phyloP scores from a whole-genome alignment of 2,329 filamentous ascomycete species.

The Daldinia sp. region DNA sequence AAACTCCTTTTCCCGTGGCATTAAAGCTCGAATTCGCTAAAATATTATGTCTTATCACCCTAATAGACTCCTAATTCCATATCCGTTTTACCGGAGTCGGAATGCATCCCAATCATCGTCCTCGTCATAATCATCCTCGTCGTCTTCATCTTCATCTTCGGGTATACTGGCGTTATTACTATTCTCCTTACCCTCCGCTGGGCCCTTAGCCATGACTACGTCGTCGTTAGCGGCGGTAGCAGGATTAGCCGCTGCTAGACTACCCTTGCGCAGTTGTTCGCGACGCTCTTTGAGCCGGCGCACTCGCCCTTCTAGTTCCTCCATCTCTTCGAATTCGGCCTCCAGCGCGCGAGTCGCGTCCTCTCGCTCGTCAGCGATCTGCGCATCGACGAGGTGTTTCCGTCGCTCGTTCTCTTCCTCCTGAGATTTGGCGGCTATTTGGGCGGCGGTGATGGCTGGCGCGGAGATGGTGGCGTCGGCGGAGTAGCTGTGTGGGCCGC shows the following conservation, averaged over 20 bases:
- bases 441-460: slow-evolving; percentile 73
- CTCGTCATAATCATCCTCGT: slow-evolving; percentile 58
- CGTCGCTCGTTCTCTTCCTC: slow-evolving; percentile 64
- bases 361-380: slow-evolving; percentile 76
- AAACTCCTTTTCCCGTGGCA: slow-evolving; percentile 7
- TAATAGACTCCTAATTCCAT: not conserved
- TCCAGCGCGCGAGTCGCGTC: slow-evolving; percentile 80
- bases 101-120: slow-evolving; percentile 72
- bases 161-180: slow-evolving; percentile 46
- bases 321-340: slow-evolving; percentile 86
- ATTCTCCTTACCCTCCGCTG: slow-evolving; percentile 51
- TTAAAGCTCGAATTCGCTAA: slow-evolving; percentile 6
- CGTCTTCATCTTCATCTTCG: slow-evolving; percentile 22
- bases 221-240: slow-evolving; percentile 29
- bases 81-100: slow-evolving; percentile 55
- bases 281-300: slow-evolving; percentile 75
- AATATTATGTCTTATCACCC: slow-evolving; percentile 5
- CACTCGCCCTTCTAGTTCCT: slow-evolving; percentile 79
- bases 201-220: slow-evolving; percentile 43
- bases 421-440: slow-evolving; percentile 67
- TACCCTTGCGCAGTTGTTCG: slow-evolving; percentile 70
- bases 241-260: slow-evolving; percentile 37
- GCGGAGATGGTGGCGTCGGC: slow-evolving; percentile 74
- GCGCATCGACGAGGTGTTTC: slow-evolving; percentile 65
- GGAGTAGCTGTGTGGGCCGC: slow-evolving; percentile 44